These are phyloP conservation scores for Nakazawaea ernobii DNA, from an alignment of 805 yeast species.

Conservation along the genomic window DNA sequence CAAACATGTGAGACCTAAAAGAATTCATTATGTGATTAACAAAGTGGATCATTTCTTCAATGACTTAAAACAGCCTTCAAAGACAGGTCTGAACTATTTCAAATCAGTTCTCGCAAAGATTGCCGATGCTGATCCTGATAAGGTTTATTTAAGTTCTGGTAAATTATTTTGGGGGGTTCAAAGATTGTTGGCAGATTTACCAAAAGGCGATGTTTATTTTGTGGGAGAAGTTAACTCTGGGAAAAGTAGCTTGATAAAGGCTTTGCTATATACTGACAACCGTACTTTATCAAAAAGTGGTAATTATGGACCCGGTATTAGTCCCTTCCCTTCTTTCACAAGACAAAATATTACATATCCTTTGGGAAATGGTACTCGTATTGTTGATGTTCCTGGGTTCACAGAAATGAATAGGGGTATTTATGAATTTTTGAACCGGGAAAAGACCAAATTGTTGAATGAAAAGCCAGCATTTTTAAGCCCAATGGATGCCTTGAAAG, in stretches of 20 bases:
- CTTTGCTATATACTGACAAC: conserved; percentile 28
- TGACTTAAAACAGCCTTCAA: conserved; percentile 16
- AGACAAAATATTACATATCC: conserved; percentile 40
- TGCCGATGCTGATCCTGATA: conserved; percentile 22
- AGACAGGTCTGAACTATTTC: conserved; percentile 25
- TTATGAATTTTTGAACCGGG: conserved; percentile 20
- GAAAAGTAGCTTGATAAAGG: conserved; percentile 54
- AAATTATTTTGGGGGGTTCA: conserved; percentile 46
- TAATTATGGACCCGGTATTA: conserved; percentile 37
- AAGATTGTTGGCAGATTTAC: conserved; percentile 31
- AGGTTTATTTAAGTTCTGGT: conserved; percentile 47
- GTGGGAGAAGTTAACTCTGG: conserved; percentile 70
- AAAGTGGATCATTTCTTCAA: conserved; percentile 31
- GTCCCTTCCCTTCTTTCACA: conserved; percentile 68
- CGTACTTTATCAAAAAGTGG: conserved; percentile 19
- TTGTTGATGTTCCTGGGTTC: conserved; percentile 47
- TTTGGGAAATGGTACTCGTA: conserved; percentile 19
- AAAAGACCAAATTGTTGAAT: conserved; percentile 9
- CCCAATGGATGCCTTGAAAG: conserved; percentile 8
- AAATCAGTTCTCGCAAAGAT: conserved; percentile 23
- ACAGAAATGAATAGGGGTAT: conserved; percentile 22
- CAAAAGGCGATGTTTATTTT: conserved; percentile 36
- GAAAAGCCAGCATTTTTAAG: conserved; percentile 5
- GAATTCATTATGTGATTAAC: conserved; percentile 35
- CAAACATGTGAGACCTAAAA: conserved; percentile 23